phyloP scores from a whole-genome alignment of 768 basidiomycete genomes.

The Termitomyces sp. region DNA sequence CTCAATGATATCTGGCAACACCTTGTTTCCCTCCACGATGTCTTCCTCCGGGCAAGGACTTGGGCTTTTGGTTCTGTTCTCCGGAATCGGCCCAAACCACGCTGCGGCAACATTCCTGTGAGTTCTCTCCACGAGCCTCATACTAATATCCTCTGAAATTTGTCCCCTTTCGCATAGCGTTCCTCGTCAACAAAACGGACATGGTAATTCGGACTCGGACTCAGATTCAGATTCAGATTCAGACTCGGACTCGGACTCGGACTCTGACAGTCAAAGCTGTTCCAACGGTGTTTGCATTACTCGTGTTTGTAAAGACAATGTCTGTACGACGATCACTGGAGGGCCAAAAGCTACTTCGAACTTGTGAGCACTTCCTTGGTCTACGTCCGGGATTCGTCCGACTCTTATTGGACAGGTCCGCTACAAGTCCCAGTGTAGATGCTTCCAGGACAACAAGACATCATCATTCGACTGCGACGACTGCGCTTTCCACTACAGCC shows the following conservation, averaged over 20 bases:
- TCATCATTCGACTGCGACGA: neutral
- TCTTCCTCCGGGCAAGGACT: neutral
- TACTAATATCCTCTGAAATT: neutral
- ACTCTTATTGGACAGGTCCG: neutral
- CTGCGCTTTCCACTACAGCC: neutral
- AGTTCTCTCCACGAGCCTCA: neutral
- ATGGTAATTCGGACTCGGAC: neutral
- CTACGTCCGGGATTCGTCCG: neutral
- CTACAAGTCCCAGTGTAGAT: neutral
- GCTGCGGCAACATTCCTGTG: neutral
- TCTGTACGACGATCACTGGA: neutral
- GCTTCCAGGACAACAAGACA: neutral
- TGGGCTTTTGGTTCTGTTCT: neutral
- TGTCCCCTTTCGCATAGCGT: neutral
- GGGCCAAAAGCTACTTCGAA: neutral
- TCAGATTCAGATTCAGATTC: conserved; percentile 5
- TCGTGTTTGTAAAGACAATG: neutral
- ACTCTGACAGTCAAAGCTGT: conserved; percentile 12
- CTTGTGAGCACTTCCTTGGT: neutral
- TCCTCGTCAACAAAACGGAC: neutral
- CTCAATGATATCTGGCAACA: neutral
- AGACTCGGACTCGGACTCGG: conserved; percentile 15
- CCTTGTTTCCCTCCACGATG: neutral
- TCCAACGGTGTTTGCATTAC: conserved; percentile 10
- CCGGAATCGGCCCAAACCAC: neutral